phyloP scores from a whole-genome alignment of 1,284 basidiomycete species.

The Heterobasidion occidentale region DNA sequence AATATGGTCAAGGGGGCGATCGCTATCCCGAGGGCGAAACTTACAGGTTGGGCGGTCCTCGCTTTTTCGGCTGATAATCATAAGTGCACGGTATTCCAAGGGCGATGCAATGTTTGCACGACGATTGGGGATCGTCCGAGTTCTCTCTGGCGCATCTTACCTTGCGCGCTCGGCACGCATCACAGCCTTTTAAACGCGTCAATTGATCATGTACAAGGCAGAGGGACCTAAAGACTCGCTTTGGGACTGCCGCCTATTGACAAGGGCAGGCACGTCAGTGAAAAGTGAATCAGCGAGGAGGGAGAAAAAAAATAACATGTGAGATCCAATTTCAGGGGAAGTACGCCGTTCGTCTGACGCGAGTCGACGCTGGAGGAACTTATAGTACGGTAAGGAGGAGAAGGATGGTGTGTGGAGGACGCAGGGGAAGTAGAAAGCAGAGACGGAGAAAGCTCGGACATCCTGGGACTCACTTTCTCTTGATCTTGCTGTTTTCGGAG shows the following conservation, averaged over 20 bases:
- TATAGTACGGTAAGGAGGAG: background rate
- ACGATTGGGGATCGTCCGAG: conserved; percentile 62
- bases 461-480: conserved; percentile 56
- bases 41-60: conserved; percentile 84
- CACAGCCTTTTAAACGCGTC: conserved; percentile 50
- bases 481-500: conserved; percentile 59
- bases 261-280: conserved; percentile 18
- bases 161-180: conserved; percentile 78
- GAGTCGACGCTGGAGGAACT: background rate
- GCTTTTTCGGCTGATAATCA: conserved; percentile 86
- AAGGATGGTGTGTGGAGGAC: background rate
- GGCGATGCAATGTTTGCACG: conserved; percentile 79
- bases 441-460: conserved; percentile 20
- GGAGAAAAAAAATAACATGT: conserved; percentile 17
- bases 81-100: conserved; percentile 82
- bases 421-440: conserved; percentile 16
- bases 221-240: conserved; percentile 36
- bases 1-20: conserved; percentile 3
- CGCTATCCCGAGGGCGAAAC: conserved; percentile 17
- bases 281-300: conserved; percentile 7
- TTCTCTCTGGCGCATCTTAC: conserved; percentile 75
- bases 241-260: conserved; percentile 67
- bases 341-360: background rate
- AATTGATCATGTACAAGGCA: conserved; percentile 6
- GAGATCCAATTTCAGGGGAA: background rate